Conservation (phyloP, 192 early-diverging fungal genomes). For the Allomyces arbusculus region DNA sequence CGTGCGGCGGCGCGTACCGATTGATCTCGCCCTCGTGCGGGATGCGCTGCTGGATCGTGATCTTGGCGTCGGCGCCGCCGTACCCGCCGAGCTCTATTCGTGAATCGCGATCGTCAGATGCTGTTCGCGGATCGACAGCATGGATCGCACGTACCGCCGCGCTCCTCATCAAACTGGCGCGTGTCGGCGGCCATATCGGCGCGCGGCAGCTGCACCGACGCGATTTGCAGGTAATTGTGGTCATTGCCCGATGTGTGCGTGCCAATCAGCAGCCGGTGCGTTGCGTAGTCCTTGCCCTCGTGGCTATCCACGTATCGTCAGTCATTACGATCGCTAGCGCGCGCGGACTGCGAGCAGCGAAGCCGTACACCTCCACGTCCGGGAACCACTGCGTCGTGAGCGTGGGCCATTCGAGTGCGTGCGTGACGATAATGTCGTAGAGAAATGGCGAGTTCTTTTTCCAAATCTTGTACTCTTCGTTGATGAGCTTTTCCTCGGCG, state of each 20-base stretch:
- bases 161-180: constrained; percentile 49
- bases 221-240: constrained; percentile 93
- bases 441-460: constrained; percentile 99
- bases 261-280: constrained; percentile 77
- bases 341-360: no score
- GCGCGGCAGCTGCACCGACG: constrained; percentile 66
- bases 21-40: constrained; percentile 96
- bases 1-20: constrained; percentile 1
- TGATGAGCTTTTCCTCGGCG: constrained; percentile 64
- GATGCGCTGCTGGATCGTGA: constrained; percentile 75
- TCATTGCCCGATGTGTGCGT: constrained; percentile 94
- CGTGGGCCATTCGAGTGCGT: constrained; percentile 97
- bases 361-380: constrained; percentile 55
- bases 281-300: constrained; percentile 71
- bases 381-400: constrained; percentile 96
- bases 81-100: constrained; percentile 43
- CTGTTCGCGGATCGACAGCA: neutral
- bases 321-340: no score
- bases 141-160: constrained; percentile 26
- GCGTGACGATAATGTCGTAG: constrained; percentile 91
- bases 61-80: constrained; percentile 62
- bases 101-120: neutral
- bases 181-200: constrained; percentile 34
- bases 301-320: constrained; percentile 24
- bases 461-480: constrained; percentile 98